Evolutionary conservation across 306 rosid species (phyloP), one percentile per base, ranked within the genome.

Genomic region (Prunus mume): DNA sequence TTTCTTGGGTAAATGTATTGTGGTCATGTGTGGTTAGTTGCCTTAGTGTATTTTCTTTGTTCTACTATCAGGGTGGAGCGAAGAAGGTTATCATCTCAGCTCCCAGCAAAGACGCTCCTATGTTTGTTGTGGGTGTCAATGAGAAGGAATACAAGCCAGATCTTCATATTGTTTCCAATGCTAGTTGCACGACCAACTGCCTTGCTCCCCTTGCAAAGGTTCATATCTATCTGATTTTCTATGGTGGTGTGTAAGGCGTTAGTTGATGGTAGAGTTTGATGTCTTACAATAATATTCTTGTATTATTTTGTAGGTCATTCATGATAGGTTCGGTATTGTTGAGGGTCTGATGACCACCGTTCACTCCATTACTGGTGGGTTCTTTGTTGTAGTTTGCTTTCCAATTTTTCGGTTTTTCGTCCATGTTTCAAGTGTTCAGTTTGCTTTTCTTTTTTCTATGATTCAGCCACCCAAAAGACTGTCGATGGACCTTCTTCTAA

Each of bases 281-380:
- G n/a, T 19, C 64, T 32, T 51, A 30, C 12, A n/a, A 63, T 80
- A 18, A 68, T 30, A 9, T 24, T 50, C 45, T 15, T 18, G 55
- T 54, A 20, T 12, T 25, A 56, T 64, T 69, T 71, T 69, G 47
- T 62, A 93, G 97, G 96, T 92, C 71, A 89, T 95, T 77, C 86
- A 95, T 63, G 98, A 95, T 67, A 80, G 87, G 74, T 95, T 95
- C 66, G 98, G 97, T 71, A 95, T 90, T 54, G 92, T 84, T 3
- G 98, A 95, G 91, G 98, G 96, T 88, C 90, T 95, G 69, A 95
- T 95, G 98, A 89, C 95, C 71, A 81, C 96, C 12, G 96, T 92
- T 78, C 98, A 95, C 57, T 80, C 97, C 69, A 89, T 88, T 69
- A 95, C 98, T 14, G 96, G 98, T 93, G 67, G 18, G 80, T 28